Percentiles rank a stretch among this genome's conserved stretches.
Conservation (phyloP, 2,329 filamentous ascomycete genomes). For the Plenodomus lindquistii region DNA sequence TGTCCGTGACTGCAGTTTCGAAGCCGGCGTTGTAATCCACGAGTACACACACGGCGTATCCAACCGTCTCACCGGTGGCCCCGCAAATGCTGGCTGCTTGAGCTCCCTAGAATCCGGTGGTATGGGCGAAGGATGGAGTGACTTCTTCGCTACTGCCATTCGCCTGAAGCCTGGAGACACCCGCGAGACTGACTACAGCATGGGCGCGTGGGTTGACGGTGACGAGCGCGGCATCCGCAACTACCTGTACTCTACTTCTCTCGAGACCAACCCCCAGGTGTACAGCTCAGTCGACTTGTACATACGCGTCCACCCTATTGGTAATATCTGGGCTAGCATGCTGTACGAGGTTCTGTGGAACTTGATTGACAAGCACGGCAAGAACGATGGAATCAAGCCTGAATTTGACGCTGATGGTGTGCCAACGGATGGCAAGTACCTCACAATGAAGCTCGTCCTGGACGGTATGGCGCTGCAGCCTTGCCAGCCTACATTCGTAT, state of each 20-base stretch:
- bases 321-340: slow-evolving; percentile 57
- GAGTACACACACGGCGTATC: slow-evolving; percentile 52
- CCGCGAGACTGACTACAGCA: slow-evolving; percentile 51
- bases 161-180: slow-evolving; percentile 54
- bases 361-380: slow-evolving; percentile 60
- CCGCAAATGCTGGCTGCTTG: slow-evolving; percentile 57
- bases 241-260: slow-evolving; percentile 57
- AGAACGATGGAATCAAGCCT: slow-evolving; percentile 51
- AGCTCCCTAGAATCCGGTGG: slow-evolving; percentile 55
- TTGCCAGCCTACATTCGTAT: slow-evolving; percentile 59
- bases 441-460: slow-evolving; percentile 58
- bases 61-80: slow-evolving; percentile 63
- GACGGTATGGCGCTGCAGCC: slow-evolving; percentile 60
- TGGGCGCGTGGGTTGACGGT: slow-evolving; percentile 57
- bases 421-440: slow-evolving; percentile 58
- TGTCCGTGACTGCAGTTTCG: slow-evolving; percentile 60
- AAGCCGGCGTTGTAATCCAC: slow-evolving; percentile 64
- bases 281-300: slow-evolving; percentile 52
- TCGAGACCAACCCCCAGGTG: slow-evolving; percentile 55
- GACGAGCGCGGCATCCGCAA: slow-evolving; percentile 52
- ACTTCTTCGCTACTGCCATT: slow-evolving; percentile 59
- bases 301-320: slow-evolving; percentile 53
- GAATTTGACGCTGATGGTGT: slow-evolving; percentile 50
- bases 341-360: slow-evolving; percentile 64
- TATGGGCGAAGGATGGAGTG: slow-evolving; percentile 64